Percentiles rank a stretch among this genome's conserved stretches.
phyloP scores from a whole-genome alignment of 1,284 basidiomycete genomes.

The Apiotrichum laibachii region DNA sequence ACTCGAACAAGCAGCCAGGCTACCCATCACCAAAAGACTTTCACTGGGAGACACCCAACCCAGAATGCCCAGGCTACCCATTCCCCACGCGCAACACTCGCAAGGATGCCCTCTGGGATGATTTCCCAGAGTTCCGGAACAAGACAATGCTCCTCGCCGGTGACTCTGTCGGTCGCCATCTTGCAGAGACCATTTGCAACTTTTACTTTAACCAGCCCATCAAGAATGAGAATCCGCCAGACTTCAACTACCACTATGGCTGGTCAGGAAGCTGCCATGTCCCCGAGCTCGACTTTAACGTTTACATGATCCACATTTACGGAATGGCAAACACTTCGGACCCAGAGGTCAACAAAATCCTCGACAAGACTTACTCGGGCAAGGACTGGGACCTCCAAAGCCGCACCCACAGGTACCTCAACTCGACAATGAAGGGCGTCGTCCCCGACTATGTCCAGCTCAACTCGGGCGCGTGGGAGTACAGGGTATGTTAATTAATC shows the following conservation, averaged over 20 bases:
- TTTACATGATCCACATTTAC: constrained; percentile 8
- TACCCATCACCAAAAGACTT: background rate
- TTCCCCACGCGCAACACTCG: background rate
- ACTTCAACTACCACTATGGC: constrained; percentile 3
- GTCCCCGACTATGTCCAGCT: constrained; percentile 9
- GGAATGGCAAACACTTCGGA: constrained; percentile 10
- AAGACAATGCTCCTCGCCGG: constrained; percentile 4
- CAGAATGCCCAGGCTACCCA: background rate
- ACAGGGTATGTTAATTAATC: background rate
- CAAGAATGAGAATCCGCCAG: background rate
- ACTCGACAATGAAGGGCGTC: constrained; percentile 3
- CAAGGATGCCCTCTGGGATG: background rate
- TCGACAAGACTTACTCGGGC: constrained; percentile 7
- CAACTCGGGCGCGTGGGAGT: constrained; percentile 13
- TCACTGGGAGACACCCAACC: constrained; percentile 3
- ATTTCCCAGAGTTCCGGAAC: constrained; percentile 8
- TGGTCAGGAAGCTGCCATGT: background rate
- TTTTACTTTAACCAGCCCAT: background rate
- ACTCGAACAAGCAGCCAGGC: constrained; percentile 1
- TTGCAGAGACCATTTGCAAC: background rate
- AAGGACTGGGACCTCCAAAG: constrained; percentile 10
- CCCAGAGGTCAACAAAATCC: constrained; percentile 3
- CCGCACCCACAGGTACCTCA: background rate
- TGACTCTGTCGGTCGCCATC: constrained; percentile 7
- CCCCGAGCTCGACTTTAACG: background rate